These are phyloP conservation scores for Tilletia indica DNA, from an alignment of 1,284 basidiomycete species.

Conservation along the genomic window DNA sequence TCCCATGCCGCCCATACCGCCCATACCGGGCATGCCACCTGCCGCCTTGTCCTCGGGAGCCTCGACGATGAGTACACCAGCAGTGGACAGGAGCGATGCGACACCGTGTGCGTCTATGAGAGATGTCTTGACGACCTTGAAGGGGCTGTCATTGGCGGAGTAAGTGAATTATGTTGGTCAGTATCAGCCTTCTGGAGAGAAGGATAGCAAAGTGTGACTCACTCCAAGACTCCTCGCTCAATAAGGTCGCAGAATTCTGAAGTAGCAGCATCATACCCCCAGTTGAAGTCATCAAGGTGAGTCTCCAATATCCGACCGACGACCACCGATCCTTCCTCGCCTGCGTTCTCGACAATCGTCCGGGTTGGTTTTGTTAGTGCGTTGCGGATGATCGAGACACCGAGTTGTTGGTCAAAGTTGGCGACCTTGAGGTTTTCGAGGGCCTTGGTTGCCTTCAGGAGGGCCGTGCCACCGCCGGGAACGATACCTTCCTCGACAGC, in stretches of 20 bases:
- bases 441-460: constrained; percentile 81
- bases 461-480: constrained; percentile 81
- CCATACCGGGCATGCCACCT: constrained; percentile 57
- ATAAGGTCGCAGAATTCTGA: constrained; percentile 95
- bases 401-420: constrained; percentile 98
- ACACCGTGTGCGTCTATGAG: constrained; percentile 60
- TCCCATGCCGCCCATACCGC: constrained; percentile 57
- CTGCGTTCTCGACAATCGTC: constrained; percentile 89
- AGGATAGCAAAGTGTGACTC: neutral
- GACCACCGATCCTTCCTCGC: constrained; percentile 89
- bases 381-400: constrained; percentile 86
- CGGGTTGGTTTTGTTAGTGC: constrained; percentile 76
- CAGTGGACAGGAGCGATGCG: constrained; percentile 85
- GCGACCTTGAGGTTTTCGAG: constrained; percentile 74
- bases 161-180: too few relatives aligned
- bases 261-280: constrained; percentile 84
- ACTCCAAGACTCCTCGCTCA: constrained; percentile 80
- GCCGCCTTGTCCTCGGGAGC: constrained; percentile 78
- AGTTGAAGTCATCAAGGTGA: constrained; percentile 48
- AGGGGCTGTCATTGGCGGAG: constrained; percentile 23
- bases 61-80: constrained; percentile 88
- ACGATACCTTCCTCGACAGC: constrained; percentile 98
- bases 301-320: constrained; percentile 66
- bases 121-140: constrained; percentile 54
- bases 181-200: too few relatives aligned